Conservation (phyloP, 2,329 filamentous ascomycete genomes). For the Sporothrix phasma region DNA sequence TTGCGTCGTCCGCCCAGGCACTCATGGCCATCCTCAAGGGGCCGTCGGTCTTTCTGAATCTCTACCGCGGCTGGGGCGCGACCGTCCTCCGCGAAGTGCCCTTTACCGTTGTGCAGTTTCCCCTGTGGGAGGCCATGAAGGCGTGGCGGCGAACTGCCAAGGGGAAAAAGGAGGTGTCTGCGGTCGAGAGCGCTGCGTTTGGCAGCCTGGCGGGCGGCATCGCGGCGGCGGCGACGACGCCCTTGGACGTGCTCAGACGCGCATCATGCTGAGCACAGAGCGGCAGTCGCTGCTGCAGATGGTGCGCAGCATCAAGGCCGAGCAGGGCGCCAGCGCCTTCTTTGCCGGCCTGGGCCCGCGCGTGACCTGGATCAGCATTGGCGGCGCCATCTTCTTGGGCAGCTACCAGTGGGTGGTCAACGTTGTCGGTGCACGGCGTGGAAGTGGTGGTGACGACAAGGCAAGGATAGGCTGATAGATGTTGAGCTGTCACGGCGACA, state of each 20-base stretch:
- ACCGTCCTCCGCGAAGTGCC: conserved; percentile 94
- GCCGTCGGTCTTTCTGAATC: conserved; percentile 60
- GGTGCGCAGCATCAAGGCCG: conserved; percentile 52
- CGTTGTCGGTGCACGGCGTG: conserved; percentile 39
- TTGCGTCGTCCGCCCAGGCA: conserved; percentile 58
- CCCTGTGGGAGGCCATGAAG: conserved; percentile 92
- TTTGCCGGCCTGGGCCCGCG: conserved; percentile 71
- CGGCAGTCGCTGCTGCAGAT: conserved; percentile 50
- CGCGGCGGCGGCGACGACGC: conserved; percentile 81
- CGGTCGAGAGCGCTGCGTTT: conserved; percentile 71
- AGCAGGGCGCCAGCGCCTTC: conserved; percentile 57
- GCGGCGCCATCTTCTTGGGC: conserved; percentile 87
- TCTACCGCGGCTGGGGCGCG: conserved; percentile 87
- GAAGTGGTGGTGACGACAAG: not conserved
- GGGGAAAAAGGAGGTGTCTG: conserved; percentile 43
- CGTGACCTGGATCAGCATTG: conserved; percentile 89
- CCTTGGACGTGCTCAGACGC: conserved; percentile 89
- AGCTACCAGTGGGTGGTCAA: conserved; percentile 88
- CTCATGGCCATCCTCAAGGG: conserved; percentile 58
- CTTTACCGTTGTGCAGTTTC: conserved; percentile 95
- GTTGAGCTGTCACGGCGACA: not conserved
- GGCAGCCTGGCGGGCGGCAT: conserved; percentile 76
- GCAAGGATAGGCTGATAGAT: not conserved
- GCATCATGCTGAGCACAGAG: conserved; percentile 80
- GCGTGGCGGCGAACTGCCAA: conserved; percentile 40